A percentile compares a stretch with the other conserved stretches of the same genome.
Evolutionary conservation across 1,284 basidiomycete species (phyloP).

Genomic region (Microbotryum silenes-acaulis): DNA sequence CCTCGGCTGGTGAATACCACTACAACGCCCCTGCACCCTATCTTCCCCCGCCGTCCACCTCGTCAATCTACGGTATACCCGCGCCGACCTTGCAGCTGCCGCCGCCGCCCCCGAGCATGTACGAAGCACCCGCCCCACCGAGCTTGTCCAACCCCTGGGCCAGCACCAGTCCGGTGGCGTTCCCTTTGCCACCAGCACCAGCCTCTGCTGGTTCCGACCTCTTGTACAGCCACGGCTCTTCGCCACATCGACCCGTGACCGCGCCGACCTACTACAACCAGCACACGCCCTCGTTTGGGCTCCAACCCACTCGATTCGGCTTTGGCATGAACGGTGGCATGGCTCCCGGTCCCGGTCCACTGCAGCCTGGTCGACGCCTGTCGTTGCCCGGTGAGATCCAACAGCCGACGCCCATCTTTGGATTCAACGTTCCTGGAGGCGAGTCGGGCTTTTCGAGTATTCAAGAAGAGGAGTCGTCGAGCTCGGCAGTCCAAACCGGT

Average conservation of each 20-base stretch:
- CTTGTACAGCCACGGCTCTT: neutral
- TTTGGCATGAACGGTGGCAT: neutral
- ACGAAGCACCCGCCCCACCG: neutral
- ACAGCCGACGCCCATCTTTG: neutral
- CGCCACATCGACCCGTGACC: slow-evolving; percentile 8
- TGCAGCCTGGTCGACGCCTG: neutral
- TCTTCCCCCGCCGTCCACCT: slow-evolving; percentile 11
- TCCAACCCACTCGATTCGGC: neutral
- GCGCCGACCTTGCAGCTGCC: neutral
- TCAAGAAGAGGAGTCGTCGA: neutral
- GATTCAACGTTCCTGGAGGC: neutral
- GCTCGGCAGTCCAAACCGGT: too few relatives aligned
- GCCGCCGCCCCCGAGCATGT: neutral
- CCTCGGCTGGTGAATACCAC: slow-evolving; percentile 29
- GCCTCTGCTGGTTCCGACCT: neutral
- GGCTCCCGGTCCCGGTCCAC: neutral
- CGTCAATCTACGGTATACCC: neutral
- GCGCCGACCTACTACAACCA: slow-evolving; percentile 8
- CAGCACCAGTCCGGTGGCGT: neutral
- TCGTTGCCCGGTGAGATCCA: neutral
- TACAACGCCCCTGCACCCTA: slow-evolving; percentile 19
- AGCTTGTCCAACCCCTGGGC: neutral
- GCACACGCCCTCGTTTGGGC: slow-evolving; percentile 7
- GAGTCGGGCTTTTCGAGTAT: neutral
- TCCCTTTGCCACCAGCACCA: neutral